Percentiles rank a stretch among this genome's conserved stretches.
These are phyloP conservation scores for Sistotremastrum niveocremeum DNA, from an alignment of 768 basidiomycete species.

Conservation along the genomic window DNA sequence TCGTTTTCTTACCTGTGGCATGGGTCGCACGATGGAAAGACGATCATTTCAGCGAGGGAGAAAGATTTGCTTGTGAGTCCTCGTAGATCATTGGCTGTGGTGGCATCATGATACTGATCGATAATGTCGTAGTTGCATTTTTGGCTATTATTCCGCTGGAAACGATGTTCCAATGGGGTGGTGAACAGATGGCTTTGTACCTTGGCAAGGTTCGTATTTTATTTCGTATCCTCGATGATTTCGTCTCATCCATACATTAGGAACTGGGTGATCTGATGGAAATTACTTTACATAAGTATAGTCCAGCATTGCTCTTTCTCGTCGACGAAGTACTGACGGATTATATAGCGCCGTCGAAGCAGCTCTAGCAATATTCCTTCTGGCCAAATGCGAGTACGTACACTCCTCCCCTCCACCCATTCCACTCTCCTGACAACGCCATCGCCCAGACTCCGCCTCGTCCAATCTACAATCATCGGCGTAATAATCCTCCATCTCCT, in stretches of 20 bases:
- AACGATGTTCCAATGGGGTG: constrained; percentile 51
- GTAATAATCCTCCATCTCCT: constrained; percentile 64
- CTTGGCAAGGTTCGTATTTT: constrained; percentile 20
- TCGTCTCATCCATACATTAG: no score
- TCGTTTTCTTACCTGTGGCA: constrained; percentile 46
- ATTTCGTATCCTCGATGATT: no score
- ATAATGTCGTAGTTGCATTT: constrained; percentile 39
- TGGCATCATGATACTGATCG: not conserved
- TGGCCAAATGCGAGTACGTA: constrained; percentile 56
- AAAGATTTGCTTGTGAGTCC: constrained; percentile 22
- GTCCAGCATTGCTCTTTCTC: constrained; percentile 7
- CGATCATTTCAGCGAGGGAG: constrained; percentile 13
- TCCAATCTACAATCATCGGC: constrained; percentile 21
- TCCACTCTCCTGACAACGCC: no score
- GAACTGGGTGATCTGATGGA: constrained; percentile 54
- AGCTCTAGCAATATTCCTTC: constrained; percentile 52
- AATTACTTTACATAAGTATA: constrained; percentile 52
- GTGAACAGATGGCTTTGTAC: constrained; percentile 43
- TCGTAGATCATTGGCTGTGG: no score
- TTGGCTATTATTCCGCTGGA: constrained; percentile 55
- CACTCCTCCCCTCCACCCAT: no score
- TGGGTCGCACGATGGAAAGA: constrained; percentile 38
- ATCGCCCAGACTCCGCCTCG: not conserved
- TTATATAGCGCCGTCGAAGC: constrained; percentile 49
- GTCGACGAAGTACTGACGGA: not conserved